Base-by-base conservation (phyloP, 1,139 yeast genomes). In the Diutina ranongensis region DNA sequence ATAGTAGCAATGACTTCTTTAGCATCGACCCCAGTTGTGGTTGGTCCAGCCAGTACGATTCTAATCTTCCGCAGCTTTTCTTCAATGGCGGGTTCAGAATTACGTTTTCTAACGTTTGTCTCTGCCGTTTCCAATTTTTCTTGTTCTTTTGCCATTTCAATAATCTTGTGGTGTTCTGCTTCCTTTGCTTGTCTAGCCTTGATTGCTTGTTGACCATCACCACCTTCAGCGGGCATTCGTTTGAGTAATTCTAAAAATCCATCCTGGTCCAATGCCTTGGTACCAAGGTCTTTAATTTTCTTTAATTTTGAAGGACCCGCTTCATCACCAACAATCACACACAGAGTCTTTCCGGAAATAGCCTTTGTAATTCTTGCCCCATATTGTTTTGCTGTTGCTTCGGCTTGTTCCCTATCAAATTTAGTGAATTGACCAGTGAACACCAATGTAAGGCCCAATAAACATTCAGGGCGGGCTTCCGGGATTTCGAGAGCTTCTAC, bases 261-360 rank as follows among this genome's bases (percentile, higher is more conserved):
- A 4, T 76, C 84, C 59, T 92, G 95, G 56, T 80, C 80, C 49
- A 92, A 83, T 22, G 94, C 86, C 60, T 89, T 89, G 46, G 86
- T 76, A 10, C 76, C 74, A 52, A 81, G 65, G 46, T 78, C 75
- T 55, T 77, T 81, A 55, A 94, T 89, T 57, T 83, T 86, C 54
- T 79, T 78, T 45, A 92, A 78, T 61, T 92, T 92, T 15, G 88
- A 80, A 1, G 98, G 97, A 0, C 99, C 99, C 1, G 98, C 98
- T 54, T 89, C 97, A 46, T 77, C 87, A 5, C 99, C 99, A 25
- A 94, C 71, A 2, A 92, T 97, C 5, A 92, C 96, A 44, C 88
- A 71, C 35, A 87, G 78, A 0, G 98, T 94, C 56, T 82, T 85
- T 19, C 87, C 80, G 46, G 94, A 84, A 31, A 92, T 83, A 0